phyloP scores from a whole-genome alignment of 805 yeast genomes.

The Gaillardinia entomophila region DNA sequence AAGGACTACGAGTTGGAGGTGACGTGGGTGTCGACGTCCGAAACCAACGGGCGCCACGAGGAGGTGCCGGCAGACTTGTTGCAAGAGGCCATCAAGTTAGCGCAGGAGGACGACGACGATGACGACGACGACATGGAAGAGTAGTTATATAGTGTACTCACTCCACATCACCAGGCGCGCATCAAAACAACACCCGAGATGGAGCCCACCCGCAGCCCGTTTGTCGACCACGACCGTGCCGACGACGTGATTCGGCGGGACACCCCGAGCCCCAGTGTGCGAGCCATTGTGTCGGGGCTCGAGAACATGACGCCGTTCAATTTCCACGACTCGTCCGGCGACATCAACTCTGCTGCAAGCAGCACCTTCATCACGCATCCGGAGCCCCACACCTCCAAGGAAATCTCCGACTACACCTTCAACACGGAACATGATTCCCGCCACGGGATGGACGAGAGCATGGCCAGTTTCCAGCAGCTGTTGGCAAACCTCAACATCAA shows the following conservation, averaged over 20 bases:
- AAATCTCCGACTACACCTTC: no score
- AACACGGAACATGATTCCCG: not conserved
- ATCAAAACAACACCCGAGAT: not conserved
- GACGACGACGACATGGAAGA: constrained; percentile 61
- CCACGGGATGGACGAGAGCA: constrained; percentile 7
- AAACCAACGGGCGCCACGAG: constrained; percentile 76
- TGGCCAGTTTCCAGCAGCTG: constrained; percentile 8
- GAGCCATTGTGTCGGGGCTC: not conserved
- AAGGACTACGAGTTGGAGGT: constrained; percentile 94
- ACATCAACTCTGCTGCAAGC: constrained; percentile 1
- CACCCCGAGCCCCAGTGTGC: not conserved
- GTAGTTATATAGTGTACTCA: constrained; percentile 11
- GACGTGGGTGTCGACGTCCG: constrained; percentile 76
- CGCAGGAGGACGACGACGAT: constrained; percentile 79
- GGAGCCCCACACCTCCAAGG: constrained; percentile 1
- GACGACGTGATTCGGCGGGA: no score
- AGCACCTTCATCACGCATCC: constrained; percentile 9
- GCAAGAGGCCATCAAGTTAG: constrained; percentile 77
- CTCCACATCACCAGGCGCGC: not conserved
- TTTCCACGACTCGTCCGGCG: not conserved
- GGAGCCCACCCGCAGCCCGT: not conserved
- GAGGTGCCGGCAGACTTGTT: constrained; percentile 74
- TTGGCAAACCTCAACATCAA: constrained; percentile 3
- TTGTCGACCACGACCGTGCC: not conserved
- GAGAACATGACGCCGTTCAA: not conserved